These are phyloP conservation scores for Aspergillus puulaauensis DNA, from an alignment of 2,329 filamentous ascomycete genomes.

Conservation along the genomic window DNA sequence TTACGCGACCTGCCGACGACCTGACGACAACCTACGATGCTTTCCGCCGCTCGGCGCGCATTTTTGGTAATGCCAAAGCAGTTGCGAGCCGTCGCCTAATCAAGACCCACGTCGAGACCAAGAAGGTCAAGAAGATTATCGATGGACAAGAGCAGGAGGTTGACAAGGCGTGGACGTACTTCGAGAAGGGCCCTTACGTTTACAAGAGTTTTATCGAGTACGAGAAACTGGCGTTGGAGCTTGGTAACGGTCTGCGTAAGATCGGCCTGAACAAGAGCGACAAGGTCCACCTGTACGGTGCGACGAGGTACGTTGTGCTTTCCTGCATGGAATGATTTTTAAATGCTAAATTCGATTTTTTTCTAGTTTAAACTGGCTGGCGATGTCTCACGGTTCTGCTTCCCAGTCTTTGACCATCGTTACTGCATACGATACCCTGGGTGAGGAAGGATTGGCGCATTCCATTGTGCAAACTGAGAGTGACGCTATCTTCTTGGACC, in stretches of 20 bases:
- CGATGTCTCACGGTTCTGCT: slow-evolving; percentile 72
- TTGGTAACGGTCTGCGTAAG: slow-evolving; percentile 72
- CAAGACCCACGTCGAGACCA: slow-evolving; percentile 76
- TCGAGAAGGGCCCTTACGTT: slow-evolving; percentile 75
- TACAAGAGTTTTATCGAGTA: slow-evolving; percentile 81
- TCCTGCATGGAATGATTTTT: neutral
- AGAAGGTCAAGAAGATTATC: slow-evolving; percentile 85
- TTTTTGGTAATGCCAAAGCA: slow-evolving; percentile 63
- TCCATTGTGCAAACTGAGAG: slow-evolving; percentile 79
- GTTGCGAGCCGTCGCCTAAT: slow-evolving; percentile 73
- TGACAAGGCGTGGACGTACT: slow-evolving; percentile 89
- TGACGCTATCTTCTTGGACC: slow-evolving; percentile 82
- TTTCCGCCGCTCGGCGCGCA: slow-evolving; percentile 65
- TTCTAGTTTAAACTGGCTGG: slow-evolving; percentile 74
- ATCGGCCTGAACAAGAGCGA: slow-evolving; percentile 68
- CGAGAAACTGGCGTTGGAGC: slow-evolving; percentile 64
- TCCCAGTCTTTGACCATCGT: slow-evolving; percentile 91
- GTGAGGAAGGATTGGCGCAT: slow-evolving; percentile 79
- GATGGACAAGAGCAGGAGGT: slow-evolving; percentile 77
- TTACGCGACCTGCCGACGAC: slow-evolving; percentile 64
- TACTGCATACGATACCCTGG: slow-evolving; percentile 91
- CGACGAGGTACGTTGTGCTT: slow-evolving; percentile 63
- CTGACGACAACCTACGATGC: slow-evolving; percentile 79
- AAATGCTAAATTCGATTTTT: slow-evolving; percentile 15
- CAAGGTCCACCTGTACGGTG: slow-evolving; percentile 77